A percentile compares a stretch with the other conserved stretches of the same genome.
Evolutionary conservation across 2,329 filamentous ascomycete genomes (phyloP).

Genomic region (Parafenestella ontariensis): DNA sequence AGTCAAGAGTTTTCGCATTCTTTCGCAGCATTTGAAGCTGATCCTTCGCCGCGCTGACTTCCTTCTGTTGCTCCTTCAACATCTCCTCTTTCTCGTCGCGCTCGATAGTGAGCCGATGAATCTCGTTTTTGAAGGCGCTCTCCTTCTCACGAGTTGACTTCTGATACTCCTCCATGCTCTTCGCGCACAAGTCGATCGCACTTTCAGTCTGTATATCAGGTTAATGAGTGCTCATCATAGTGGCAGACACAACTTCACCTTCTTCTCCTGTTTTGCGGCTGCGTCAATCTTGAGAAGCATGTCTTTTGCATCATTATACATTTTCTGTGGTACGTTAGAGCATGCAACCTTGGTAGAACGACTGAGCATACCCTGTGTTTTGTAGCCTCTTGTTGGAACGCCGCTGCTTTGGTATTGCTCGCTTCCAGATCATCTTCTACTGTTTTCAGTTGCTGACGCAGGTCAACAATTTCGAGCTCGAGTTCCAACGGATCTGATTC

Average conservation of each 20-base stretch:
- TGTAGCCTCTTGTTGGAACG: constrained; percentile 4
- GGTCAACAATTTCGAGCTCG: constrained; percentile 10
- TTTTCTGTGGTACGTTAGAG: constrained; percentile 1
- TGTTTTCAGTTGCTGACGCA: constrained; percentile 21
- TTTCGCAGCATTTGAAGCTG: constrained; percentile 13
- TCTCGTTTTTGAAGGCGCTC: constrained; percentile 14
- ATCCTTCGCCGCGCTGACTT: constrained; percentile 11
- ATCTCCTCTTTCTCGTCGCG: constrained; percentile 17
- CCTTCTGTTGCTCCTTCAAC: constrained; percentile 3
- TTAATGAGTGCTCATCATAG: neutral
- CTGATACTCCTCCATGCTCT: constrained; percentile 11
- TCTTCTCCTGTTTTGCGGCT: neutral
- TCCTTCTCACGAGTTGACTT: constrained; percentile 19
- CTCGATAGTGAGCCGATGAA: constrained; percentile 21
- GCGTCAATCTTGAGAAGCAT: neutral
- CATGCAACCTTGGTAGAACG: neutral
- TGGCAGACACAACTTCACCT: constrained; percentile 1
- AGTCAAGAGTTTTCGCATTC: constrained; percentile 1
- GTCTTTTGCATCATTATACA: neutral
- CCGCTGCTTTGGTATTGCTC: constrained; percentile 6
- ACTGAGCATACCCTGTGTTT: constrained; percentile 6
- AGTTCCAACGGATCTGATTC: constrained; percentile 1
- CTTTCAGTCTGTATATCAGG: neutral
- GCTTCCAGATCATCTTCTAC: constrained; percentile 14
- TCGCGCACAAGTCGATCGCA: neutral